Base-by-base conservation (phyloP, 805 yeast genomes). In the Wickerhamomyces tratensis region DNA sequence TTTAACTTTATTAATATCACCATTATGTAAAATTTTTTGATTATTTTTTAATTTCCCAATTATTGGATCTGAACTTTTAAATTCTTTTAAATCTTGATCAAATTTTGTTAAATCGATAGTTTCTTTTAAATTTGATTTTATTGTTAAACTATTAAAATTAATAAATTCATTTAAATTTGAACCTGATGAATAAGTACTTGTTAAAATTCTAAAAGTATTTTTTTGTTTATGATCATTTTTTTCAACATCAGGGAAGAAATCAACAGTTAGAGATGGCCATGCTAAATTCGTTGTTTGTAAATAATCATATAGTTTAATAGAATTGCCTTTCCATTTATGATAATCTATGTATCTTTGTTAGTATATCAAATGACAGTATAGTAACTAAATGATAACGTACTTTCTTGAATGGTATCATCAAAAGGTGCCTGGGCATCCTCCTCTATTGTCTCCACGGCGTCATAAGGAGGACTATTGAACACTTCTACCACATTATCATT, bases 261-360 rank as follows among this genome's bases (percentile, higher is more conserved):
- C 76, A 14, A 83, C 72, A 0, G 88, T 68, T 46, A 85, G 62
- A 13, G 86, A 76, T 1, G 95, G 94, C 75, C 79, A 79, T 41
- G 77, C 72, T 26, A 79, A 64, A 8, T 82, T 77, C 39, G 73
- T 74, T 5, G 93, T 82, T 47, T 83, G 79, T 38, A 86, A 67
- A 47, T 82, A 73, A 50, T 81, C 85, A 60, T 87, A 87, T 43
- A 86, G 66, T 48, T 82, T 66, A 9, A 87, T 87, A 4, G 86
- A 79, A 34, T 91, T 82, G 52, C 83, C 80, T 59, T 86, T 87
- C 96, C 96, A 87, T 8, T 47, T 47, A 20, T 58, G 53, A 41
- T 68, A 68, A 26, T 62, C 54, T 30, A 48, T 46, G 43, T 59
- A 12, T 4, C 4, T 20, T 11, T n/a, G 14, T 2, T 27, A 9